Conservation (phyloP, 805 yeast species). For the Saturnispora silvae region DNA sequence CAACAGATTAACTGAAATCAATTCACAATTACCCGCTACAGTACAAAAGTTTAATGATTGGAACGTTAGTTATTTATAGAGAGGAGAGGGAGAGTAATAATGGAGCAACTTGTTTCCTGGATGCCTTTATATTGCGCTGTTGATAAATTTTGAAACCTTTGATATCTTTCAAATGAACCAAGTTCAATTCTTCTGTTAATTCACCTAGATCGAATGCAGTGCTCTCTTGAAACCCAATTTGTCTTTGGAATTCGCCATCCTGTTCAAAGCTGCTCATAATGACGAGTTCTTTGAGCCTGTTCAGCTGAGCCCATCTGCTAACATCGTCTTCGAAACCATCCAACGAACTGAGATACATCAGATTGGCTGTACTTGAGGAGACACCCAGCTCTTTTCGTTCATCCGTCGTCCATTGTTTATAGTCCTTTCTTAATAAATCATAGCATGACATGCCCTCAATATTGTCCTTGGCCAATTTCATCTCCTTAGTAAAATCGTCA, state of each 20-base stretch:
- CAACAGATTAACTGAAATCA: constrained; percentile 20
- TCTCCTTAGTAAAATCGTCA: neutral
- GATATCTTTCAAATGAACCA: neutral
- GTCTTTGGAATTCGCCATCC: constrained; percentile 27
- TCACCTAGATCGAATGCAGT: constrained; percentile 8
- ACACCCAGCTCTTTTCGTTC: constrained; percentile 52
- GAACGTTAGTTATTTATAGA: constrained; percentile 16
- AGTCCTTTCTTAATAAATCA: constrained; percentile 74
- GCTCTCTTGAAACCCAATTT: constrained; percentile 22
- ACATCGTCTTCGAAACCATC: constrained; percentile 16
- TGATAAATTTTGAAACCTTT: constrained; percentile 36
- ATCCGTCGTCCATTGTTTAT: constrained; percentile 52
- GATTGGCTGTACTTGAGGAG: constrained; percentile 59
- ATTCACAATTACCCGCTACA: constrained; percentile 27
- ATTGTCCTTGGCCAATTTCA: constrained; percentile 3
- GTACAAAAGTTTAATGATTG: constrained; percentile 20
- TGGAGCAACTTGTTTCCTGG: constrained; percentile 86
- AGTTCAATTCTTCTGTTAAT: constrained; percentile 20
- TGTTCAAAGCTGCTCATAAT: constrained; percentile 39
- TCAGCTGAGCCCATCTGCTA: constrained; percentile 20
- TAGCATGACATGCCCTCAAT: constrained; percentile 45
- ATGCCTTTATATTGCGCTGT: constrained; percentile 43
- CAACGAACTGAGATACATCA: constrained; percentile 36
- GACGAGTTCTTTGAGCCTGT: constrained; percentile 30
- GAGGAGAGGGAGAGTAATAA: constrained; percentile 38